Evolutionary conservation across 108 stramenopile species (phyloP).

Genomic region (Aureococcus anophagefferens): DNA sequence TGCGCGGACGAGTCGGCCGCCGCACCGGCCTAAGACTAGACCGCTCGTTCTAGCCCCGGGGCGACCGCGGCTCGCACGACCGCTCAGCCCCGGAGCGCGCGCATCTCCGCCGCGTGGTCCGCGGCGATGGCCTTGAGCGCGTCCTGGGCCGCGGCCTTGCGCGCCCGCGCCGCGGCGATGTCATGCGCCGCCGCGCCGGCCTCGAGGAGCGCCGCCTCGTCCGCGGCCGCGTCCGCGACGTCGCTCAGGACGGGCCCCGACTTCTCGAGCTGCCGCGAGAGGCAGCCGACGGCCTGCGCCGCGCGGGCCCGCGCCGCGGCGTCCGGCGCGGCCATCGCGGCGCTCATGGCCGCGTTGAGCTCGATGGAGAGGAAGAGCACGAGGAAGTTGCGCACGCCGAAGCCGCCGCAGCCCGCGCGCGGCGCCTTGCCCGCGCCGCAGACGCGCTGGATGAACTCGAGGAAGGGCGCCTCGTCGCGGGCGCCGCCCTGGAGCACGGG

Average conservation of each 20-base stretch:
- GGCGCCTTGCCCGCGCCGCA: slow-evolving; percentile 39
- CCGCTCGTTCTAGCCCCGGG: too few relatives aligned
- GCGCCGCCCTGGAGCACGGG: slow-evolving; percentile 59
- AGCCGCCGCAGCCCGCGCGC: slow-evolving; percentile 75
- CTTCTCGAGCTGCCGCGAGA: slow-evolving; percentile 70
- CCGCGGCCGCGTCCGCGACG: slow-evolving; percentile 75
- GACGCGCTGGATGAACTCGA: slow-evolving; percentile 78
- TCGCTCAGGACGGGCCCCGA: slow-evolving; percentile 70
- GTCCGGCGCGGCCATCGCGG: slow-evolving; percentile 61
- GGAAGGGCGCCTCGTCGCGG: slow-evolving; percentile 70
- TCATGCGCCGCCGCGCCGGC: neutral
- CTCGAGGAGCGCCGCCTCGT: neutral
- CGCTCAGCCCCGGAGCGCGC: too few relatives aligned
- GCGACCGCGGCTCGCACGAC: too few relatives aligned
- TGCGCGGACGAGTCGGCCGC: too few relatives aligned
- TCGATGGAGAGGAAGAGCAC: slow-evolving; percentile 75
- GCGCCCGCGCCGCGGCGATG: neutral
- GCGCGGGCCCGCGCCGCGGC: too few relatives aligned
- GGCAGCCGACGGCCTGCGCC: slow-evolving; percentile 20
- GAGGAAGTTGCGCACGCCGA: slow-evolving; percentile 76
- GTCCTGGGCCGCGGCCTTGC: neutral
- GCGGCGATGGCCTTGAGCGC: slow-evolving; percentile 5
- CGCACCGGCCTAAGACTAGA: too few relatives aligned
- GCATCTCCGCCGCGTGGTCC: slow-evolving; percentile 4
- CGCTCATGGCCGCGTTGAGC: slow-evolving; percentile 66